These are phyloP conservation scores for Hansfordia pulvinata DNA, from an alignment of 2,329 filamentous ascomycete species.

Conservation along the genomic window DNA sequence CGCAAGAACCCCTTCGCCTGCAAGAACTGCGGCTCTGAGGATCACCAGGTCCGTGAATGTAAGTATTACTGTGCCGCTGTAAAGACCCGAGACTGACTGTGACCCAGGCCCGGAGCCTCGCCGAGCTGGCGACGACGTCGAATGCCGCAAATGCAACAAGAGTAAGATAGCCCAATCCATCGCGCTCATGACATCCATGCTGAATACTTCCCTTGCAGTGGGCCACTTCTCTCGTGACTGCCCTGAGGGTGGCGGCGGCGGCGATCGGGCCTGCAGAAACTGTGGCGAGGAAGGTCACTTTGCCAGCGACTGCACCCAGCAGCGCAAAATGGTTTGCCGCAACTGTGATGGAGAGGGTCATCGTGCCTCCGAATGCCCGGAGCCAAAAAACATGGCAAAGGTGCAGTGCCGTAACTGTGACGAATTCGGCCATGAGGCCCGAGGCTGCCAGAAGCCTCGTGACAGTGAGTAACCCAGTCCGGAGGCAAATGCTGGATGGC, in stretches of 20 bases:
- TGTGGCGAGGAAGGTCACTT: conserved; percentile 50
- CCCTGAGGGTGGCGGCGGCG: conserved; percentile 43
- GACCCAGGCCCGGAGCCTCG: conserved; percentile 36
- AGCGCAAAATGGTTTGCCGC: conserved; percentile 38
- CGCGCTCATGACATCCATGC: background rate
- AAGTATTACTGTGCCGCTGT: background rate
- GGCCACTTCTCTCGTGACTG: conserved; percentile 54
- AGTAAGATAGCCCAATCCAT: conserved; percentile 34
- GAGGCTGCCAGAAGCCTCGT: background rate
- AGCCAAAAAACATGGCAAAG: conserved; percentile 25
- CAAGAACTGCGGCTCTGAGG: conserved; percentile 44
- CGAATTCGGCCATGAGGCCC: conserved; percentile 30
- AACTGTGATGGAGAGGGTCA: conserved; percentile 49
- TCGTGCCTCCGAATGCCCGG: conserved; percentile 46
- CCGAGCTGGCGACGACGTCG: conserved; percentile 42
- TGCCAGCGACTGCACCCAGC: conserved; percentile 34
- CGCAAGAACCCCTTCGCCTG: conserved; percentile 52
- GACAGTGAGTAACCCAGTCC: background rate
- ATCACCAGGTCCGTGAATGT: conserved; percentile 9
- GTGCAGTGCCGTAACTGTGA: conserved; percentile 38
- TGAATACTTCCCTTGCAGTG: conserved; percentile 17
- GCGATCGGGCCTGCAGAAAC: conserved; percentile 40
- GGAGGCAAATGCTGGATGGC: no score
- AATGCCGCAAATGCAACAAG: conserved; percentile 52
- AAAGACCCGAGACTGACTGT: conserved; percentile 5